These are phyloP conservation scores for Sequoia sempervirens DNA, from an alignment of 75 land plant genomes.

Conservation along the genomic window DNA sequence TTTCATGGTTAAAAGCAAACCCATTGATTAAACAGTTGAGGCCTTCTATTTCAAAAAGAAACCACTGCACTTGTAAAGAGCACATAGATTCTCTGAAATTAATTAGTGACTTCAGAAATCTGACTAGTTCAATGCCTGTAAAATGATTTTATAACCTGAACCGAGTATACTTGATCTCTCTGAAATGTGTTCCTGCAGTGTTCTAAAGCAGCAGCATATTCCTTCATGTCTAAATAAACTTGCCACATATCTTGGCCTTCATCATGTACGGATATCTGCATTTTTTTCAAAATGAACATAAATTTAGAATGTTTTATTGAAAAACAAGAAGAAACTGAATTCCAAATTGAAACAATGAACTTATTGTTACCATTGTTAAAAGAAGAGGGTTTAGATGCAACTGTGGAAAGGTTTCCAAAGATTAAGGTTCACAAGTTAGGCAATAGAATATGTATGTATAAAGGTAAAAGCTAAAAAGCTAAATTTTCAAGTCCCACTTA, in stretches of 20 bases:
- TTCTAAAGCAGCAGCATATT: slow-evolving; percentile 86
- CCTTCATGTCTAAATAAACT: slow-evolving; percentile 79
- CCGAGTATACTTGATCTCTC: slow-evolving; percentile 79
- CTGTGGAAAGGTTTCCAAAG: neutral
- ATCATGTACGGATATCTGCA: slow-evolving; percentile 84
- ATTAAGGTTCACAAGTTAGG: neutral
- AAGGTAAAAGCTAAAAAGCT: too few relatives aligned
- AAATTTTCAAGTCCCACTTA: too few relatives aligned
- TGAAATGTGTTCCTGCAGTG: slow-evolving; percentile 76
- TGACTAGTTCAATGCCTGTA: slow-evolving; percentile 1
- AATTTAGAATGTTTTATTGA: slow-evolving; percentile 1
- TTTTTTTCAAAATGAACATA: neutral
- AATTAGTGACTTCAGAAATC: neutral
- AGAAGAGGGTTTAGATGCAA: neutral
- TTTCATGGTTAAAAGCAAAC: neutral
- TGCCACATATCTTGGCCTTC: slow-evolving; percentile 99
- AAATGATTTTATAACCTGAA: slow-evolving; percentile 56
- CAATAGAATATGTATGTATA: too few relatives aligned
- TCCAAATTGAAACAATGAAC: neutral
- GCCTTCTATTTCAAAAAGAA: neutral
- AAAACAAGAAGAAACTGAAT: neutral
- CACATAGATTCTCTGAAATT: neutral
- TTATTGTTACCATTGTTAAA: neutral
- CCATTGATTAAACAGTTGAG: neutral
- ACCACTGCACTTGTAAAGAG: neutral